These are phyloP conservation scores for Talaromyces sp. DNA, from an alignment of 2,329 filamentous ascomycete genomes.

Conservation along the genomic window DNA sequence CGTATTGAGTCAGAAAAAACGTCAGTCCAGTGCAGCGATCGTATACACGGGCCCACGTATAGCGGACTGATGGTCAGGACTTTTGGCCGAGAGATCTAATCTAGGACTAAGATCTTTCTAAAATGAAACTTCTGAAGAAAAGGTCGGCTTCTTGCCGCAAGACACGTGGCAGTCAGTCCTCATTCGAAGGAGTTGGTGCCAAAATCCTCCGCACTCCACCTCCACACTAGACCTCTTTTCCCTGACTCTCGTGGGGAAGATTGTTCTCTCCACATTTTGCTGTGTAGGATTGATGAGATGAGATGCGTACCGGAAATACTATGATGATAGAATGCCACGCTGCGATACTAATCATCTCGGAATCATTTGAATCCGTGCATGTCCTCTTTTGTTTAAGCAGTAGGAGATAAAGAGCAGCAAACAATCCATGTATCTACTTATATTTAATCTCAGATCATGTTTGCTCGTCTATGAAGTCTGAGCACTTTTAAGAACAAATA, in stretches of 20 bases:
- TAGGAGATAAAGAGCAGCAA: neutral
- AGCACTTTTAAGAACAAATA: neutral
- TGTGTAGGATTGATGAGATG: neutral
- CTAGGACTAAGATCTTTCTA: neutral
- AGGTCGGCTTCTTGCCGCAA: no score
- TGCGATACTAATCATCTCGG: neutral
- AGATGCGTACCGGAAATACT: neutral
- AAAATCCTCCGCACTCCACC: conserved; percentile 1
- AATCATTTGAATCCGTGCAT: neutral
- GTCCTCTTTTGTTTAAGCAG: neutral
- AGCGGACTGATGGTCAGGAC: neutral
- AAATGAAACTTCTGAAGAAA: neutral
- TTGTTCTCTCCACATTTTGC: conserved; percentile 1
- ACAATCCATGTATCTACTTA: neutral
- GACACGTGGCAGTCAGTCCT: neutral
- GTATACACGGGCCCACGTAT: neutral
- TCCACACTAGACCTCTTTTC: neutral
- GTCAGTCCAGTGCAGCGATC: neutral
- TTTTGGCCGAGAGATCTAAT: neutral
- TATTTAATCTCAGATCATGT: neutral
- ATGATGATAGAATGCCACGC: neutral
- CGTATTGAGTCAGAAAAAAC: neutral
- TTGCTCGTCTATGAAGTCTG: neutral
- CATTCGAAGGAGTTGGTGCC: neutral
- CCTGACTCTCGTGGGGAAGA: neutral